These are phyloP conservation scores for Beauveria bassiana DNA, from an alignment of 2,329 filamentous ascomycete genomes.

Conservation along the genomic window DNA sequence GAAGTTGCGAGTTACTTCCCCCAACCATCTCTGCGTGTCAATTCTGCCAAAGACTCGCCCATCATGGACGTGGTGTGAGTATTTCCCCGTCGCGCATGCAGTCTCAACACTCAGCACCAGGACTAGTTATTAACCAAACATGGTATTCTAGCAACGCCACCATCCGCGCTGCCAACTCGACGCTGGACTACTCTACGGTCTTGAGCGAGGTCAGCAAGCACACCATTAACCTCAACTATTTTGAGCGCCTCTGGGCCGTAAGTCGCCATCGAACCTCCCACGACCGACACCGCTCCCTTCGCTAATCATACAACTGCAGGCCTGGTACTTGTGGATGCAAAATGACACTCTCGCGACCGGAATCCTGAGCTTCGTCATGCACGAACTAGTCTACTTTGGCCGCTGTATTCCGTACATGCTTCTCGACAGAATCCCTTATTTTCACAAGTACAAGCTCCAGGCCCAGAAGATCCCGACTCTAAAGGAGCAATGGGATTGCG, in stretches of 20 bases:
- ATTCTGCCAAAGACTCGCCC: slow-evolving; percentile 7
- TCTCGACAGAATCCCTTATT: slow-evolving; percentile 78
- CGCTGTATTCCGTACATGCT: slow-evolving; percentile 86
- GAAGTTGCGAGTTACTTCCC: background rate
- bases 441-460: slow-evolving; percentile 94
- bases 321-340: slow-evolving; percentile 97
- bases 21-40: background rate
- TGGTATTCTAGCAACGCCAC: slow-evolving; percentile 41
- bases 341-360: slow-evolving; percentile 95
- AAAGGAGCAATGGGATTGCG: slow-evolving; percentile 91
- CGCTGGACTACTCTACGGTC: slow-evolving; percentile 46
- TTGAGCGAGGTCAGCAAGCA: slow-evolving; percentile 58
- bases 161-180: slow-evolving; percentile 38
- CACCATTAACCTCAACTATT: slow-evolving; percentile 80
- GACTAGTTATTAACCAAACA: background rate
- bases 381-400: slow-evolving; percentile 92
- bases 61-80: slow-evolving; percentile 29
- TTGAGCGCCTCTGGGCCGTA: slow-evolving; percentile 84
- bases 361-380: slow-evolving; percentile 94
- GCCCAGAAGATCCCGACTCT: slow-evolving; percentile 82
- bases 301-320: slow-evolving; percentile 30
- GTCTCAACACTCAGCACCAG: background rate
- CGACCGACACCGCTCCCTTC: background rate
- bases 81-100: background rate
- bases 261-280: slow-evolving; percentile 25